Evolutionary conservation across 768 basidiomycete species (phyloP).

Genomic region (Termitomyces sp.): DNA sequence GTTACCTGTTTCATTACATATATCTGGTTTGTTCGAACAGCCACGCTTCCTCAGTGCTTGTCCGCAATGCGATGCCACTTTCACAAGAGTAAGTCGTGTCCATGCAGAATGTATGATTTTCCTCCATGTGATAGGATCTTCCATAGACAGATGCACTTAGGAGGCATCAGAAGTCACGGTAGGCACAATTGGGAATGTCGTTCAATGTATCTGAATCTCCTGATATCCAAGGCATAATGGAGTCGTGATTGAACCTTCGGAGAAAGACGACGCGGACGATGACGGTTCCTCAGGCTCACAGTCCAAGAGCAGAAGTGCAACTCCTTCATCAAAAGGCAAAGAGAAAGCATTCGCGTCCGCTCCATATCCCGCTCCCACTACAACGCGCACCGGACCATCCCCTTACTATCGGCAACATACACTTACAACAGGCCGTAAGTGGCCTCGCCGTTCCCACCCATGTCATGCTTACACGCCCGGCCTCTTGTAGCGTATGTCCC

Average conservation of each 20-base stretch:
- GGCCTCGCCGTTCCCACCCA: constrained; percentile 9
- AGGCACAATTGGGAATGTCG: constrained; percentile 4
- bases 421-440: constrained; percentile 36
- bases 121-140: constrained; percentile 17
- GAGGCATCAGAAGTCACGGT: constrained; percentile 80
- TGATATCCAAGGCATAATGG: constrained; percentile 56
- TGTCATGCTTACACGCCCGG: neutral
- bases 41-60: constrained; percentile 47
- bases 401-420: constrained; percentile 71
- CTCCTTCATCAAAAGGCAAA: constrained; percentile 44
- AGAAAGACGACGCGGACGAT: constrained; percentile 29
- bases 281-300: constrained; percentile 35
- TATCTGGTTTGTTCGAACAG: constrained; percentile 7
- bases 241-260: constrained; percentile 53
- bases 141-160: constrained; percentile 75
- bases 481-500: constrained; percentile 37
- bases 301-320: constrained; percentile 49
- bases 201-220: neutral
- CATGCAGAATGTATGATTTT: constrained; percentile 7
- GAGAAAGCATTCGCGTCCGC: constrained; percentile 26
- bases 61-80: constrained; percentile 78
- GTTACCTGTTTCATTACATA: constrained; percentile 20
- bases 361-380: constrained; percentile 27
- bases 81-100: constrained; percentile 60
- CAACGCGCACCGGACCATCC: constrained; percentile 36